Evolutionary conservation across 2,329 filamentous ascomycete species (phyloP), one percentile per base, ranked within the genome.

Genomic region (Fusarium dlaminii): DNA sequence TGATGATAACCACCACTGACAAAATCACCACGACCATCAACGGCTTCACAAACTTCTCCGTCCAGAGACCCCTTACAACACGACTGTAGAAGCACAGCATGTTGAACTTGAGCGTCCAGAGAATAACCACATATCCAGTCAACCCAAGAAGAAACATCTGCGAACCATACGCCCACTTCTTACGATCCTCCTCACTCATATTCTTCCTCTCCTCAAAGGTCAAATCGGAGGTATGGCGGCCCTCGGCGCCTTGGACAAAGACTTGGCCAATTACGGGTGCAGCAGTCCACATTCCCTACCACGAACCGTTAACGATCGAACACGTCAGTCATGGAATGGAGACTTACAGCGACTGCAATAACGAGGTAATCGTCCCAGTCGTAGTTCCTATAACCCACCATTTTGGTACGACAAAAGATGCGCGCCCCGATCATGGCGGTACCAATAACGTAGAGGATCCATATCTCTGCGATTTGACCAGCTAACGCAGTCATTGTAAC

Each of bases 71-170:
- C 8, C 74, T 77, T 9, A 84, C 80, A 11, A 84, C 74, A 2
- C 82, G 81, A 20, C 76, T 74, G 61, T 83, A 84, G 22, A 85
- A 80, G 65, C 81, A 84, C 24, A 84, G 59, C 82, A 84, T 84
- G 73, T 83, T 83, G 37, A 85, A 75, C 64, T 84, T 85, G 59
- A 85, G 73, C 0, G 75, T 80, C 83, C 83, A 85, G 8, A 85
- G 74, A 34, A 84, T 79, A 18, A 79, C 67, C 17, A 80, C 75
- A 17, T 85, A 84, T 5, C 77, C 78, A 17, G 74, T 73, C 40
- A 82, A 75, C 4, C 82, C 83, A 3, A 80, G 72, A 27, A 82
- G 73, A 58, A 84, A 84, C 51, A 80, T 79, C 54, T 84, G 78
- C 0, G 83, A 80, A 2, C 81, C 82, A 63, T 67, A 82, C 1